phyloP scores from a whole-genome alignment of 805 yeast genomes.

The Torulaspora microellipsoides region DNA sequence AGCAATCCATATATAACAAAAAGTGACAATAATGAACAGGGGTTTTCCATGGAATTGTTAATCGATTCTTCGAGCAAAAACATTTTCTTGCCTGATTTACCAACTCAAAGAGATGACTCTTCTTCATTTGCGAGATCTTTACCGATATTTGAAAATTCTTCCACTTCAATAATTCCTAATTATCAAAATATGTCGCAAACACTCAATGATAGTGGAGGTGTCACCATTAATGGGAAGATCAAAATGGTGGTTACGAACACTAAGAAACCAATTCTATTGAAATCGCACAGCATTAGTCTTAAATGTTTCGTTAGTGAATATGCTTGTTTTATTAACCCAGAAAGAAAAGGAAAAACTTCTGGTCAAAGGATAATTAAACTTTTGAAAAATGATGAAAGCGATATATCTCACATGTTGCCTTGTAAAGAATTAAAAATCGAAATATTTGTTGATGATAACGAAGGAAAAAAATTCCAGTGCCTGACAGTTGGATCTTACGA shows the following conservation, averaged over 20 bases:
- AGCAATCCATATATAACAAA: conserved; percentile 15
- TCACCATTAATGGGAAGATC: conserved; percentile 10
- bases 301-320: conserved; percentile 22
- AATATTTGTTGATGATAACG: neutral
- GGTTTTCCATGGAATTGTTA: conserved; percentile 14
- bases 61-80: conserved; percentile 11
- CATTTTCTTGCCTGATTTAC: conserved; percentile 16
- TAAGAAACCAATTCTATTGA: conserved; percentile 10
- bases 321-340: conserved; percentile 11
- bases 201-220: conserved; percentile 6
- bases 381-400: conserved; percentile 5
- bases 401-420: conserved; percentile 9
- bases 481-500: conserved; percentile 12
- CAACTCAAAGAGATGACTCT: conserved; percentile 7
- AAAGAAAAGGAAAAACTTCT: conserved; percentile 2
- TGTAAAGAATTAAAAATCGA: conserved; percentile 7
- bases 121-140: conserved; percentile 4
- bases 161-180: conserved; percentile 10
- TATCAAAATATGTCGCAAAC: neutral
- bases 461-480: neutral
- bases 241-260: conserved; percentile 3
- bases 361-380: conserved; percentile 5
- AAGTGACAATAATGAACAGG: conserved; percentile 9
- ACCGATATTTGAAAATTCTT: conserved; percentile 9
- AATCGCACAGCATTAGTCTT: conserved; percentile 12